These are phyloP conservation scores for Strobilomyces dryophilus DNA, from an alignment of 768 basidiomycete genomes.

Conservation along the genomic window DNA sequence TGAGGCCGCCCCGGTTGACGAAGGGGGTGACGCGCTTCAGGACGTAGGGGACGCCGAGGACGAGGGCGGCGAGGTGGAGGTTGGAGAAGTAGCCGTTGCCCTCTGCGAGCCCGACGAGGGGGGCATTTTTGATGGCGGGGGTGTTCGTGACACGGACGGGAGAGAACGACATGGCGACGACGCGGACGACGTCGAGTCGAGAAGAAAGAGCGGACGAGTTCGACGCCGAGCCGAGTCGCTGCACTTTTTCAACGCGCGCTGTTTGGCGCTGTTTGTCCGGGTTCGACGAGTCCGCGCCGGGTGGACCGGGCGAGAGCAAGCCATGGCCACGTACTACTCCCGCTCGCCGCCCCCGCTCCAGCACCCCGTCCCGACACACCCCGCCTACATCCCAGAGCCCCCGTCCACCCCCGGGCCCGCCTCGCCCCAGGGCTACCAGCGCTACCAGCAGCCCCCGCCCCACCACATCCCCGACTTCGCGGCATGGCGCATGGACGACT, in stretches of 20 bases:
- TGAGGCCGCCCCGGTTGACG: constrained; percentile 80
- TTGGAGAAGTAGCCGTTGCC: constrained; percentile 87
- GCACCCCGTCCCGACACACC: constrained; percentile 87
- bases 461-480: constrained; percentile 45
- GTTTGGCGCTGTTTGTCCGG: too few species aligned
- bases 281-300: neutral
- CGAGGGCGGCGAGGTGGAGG: constrained; percentile 65
- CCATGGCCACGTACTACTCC: constrained; percentile 36
- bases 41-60: constrained; percentile 80
- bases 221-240: neutral
- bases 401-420: constrained; percentile 67
- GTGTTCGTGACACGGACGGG: constrained; percentile 60
- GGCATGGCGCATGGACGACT: constrained; percentile 85
- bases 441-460: constrained; percentile 34
- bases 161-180: constrained; percentile 38
- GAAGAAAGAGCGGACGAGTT: constrained; percentile 13
- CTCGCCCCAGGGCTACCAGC: constrained; percentile 53
- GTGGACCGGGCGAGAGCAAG: too few species aligned
- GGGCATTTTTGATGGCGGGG: constrained; percentile 82
- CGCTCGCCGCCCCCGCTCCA: constrained; percentile 76
- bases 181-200: constrained; percentile 7
- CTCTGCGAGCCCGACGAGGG: constrained; percentile 75
- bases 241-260: too few species aligned
- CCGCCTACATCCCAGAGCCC: constrained; percentile 79
- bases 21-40: constrained; percentile 80